phyloP scores from a whole-genome alignment of 306 rosid species.

The Oemleria cerasiformis region DNA sequence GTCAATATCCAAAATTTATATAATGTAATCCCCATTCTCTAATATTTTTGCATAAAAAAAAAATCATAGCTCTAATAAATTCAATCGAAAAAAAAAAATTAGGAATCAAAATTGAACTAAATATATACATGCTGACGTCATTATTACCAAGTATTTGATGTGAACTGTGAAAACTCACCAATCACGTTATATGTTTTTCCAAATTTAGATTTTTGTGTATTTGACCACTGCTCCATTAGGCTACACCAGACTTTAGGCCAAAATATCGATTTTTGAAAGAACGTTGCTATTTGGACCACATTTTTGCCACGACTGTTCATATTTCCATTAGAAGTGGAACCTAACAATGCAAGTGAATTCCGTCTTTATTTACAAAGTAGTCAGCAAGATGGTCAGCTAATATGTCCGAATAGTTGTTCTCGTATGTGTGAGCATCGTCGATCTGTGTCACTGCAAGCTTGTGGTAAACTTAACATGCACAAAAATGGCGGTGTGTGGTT shows the following conservation, averaged over 20 bases:
- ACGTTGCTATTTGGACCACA: constrained; percentile 10
- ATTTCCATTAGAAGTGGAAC: constrained; percentile 3
- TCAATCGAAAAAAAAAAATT: no score
- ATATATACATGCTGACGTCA: not conserved
- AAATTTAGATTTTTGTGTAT: constrained; percentile 13
- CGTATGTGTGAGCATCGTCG: not conserved
- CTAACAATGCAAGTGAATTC: not conserved
- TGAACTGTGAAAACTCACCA: not conserved
- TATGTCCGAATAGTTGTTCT: not conserved
- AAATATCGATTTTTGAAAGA: not conserved
- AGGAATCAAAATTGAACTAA: no score
- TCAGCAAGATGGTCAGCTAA: not conserved
- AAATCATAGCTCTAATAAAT: no score
- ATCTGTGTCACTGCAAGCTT: not conserved
- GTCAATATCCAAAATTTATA: no score
- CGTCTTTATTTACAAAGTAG: not conserved
- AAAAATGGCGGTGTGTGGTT: not conserved
- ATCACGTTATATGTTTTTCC: not conserved
- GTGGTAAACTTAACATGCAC: not conserved
- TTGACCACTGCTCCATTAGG: not conserved
- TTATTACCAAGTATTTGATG: not conserved
- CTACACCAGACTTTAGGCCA: not conserved
- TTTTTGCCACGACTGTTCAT: not conserved
- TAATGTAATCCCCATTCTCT: no score
- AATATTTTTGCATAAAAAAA: no score